Conservation (phyloP, 2,329 filamentous ascomycete genomes). For the Cladorrhinum sp. region DNA sequence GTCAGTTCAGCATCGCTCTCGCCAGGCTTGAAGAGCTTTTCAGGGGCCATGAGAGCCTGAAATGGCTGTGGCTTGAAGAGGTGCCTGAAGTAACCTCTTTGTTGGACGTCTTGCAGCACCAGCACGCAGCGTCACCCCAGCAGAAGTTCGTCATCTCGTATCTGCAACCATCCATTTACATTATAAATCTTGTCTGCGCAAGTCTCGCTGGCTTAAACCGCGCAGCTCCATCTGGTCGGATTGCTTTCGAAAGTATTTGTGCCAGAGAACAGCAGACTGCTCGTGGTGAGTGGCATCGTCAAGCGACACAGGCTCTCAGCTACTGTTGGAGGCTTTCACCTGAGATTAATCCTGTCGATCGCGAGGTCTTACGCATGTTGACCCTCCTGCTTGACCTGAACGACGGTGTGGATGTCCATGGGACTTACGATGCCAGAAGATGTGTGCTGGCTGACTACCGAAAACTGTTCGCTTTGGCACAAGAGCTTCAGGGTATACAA, state of each 20-base stretch:
- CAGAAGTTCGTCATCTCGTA: slow-evolving; percentile 17
- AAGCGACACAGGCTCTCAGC: slow-evolving; percentile 16
- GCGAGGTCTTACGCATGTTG: slow-evolving; percentile 10
- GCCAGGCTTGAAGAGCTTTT: slow-evolving; percentile 10
- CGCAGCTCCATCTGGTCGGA: slow-evolving; percentile 1
- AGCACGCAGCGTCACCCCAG: slow-evolving; percentile 5
- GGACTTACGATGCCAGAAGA: slow-evolving; percentile 10
- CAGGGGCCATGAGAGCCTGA: slow-evolving; percentile 7
- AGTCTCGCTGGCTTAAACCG: slow-evolving; percentile 11
- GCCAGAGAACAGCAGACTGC: slow-evolving; percentile 15
- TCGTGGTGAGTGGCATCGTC: slow-evolving; percentile 12
- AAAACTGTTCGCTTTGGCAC: slow-evolving; percentile 16
- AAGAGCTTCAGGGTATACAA: slow-evolving; percentile 18
- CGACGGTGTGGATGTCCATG: slow-evolving; percentile 9
- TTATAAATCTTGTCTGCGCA: slow-evolving; percentile 18
- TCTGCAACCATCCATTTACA: slow-evolving; percentile 10
- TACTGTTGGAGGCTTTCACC: slow-evolving; percentile 19
- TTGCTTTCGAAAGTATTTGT: slow-evolving; percentile 17
- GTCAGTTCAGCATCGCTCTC: slow-evolving; percentile 7
- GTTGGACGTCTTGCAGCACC: slow-evolving; percentile 16
- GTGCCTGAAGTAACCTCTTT: slow-evolving; percentile 9
- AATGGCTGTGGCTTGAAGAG: slow-evolving; percentile 19
- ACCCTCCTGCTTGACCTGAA: slow-evolving; percentile 14
- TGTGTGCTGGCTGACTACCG: slow-evolving; percentile 20
- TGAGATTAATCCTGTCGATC: slow-evolving; percentile 16